Conservation (phyloP, 306 rosid genomes). For the Dalbergia cochinchinensis region DNA sequence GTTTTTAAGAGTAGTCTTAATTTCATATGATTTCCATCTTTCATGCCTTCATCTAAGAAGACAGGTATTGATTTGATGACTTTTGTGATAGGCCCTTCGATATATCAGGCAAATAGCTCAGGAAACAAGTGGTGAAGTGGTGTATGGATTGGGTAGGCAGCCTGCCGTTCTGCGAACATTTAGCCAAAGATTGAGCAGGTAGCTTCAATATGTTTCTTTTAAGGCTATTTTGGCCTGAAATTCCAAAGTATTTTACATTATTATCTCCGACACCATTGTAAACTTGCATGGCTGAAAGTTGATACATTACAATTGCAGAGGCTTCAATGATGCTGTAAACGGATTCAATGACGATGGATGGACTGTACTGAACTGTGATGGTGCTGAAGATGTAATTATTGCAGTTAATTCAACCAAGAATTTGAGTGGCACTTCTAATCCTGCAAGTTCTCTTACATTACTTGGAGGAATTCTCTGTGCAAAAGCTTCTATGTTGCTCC, state of each 20-base stretch:
- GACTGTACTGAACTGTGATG: constrained; percentile 84
- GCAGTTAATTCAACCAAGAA: constrained; percentile 83
- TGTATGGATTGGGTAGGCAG: constrained; percentile 95
- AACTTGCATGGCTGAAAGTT: not conserved
- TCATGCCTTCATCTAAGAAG: constrained; percentile 8
- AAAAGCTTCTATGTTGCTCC: constrained; percentile 97
- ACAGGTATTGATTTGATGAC: constrained; percentile 37
- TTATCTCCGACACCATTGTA: not conserved
- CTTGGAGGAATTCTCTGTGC: constrained; percentile 97
- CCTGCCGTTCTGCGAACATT: constrained; percentile 94
- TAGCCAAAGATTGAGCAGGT: constrained; percentile 98
- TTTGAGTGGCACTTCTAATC: constrained; percentile 68
- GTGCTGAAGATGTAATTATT: constrained; percentile 89
- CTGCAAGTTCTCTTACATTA: constrained; percentile 73
- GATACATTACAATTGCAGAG: constrained; percentile 58
- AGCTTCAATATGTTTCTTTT: constrained; percentile 4
- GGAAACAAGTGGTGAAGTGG: constrained; percentile 96
- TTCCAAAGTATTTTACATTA: not conserved
- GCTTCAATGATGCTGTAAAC: constrained; percentile 96
- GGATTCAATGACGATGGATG: constrained; percentile 98
- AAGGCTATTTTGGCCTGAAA: not conserved
- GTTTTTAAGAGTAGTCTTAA: constrained; percentile 2
- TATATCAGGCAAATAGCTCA: constrained; percentile 95
- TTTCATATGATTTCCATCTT: not conserved
- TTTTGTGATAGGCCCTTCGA: constrained; percentile 76